Percentiles rank a stretch among this genome's conserved stretches.
Conservation (phyloP, 257 asterid genomes). For the Ocimum tenuiflorum region DNA sequence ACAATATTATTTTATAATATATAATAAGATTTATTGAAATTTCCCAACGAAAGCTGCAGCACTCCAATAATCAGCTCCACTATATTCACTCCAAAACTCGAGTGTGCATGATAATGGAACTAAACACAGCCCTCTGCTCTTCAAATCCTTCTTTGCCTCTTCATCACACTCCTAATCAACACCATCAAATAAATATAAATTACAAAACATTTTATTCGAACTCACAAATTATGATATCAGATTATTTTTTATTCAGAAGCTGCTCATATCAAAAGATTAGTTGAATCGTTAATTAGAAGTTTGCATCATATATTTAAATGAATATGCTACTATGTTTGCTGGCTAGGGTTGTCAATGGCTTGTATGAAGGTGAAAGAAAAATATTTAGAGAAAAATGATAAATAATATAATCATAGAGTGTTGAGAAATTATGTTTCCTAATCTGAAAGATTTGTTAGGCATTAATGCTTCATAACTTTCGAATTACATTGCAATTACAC, state of each 20-base stretch:
- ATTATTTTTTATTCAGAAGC: slow-evolving; percentile 42
- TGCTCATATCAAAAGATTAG: neutral
- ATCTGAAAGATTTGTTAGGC: slow-evolving; percentile 30
- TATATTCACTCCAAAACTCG: slow-evolving; percentile 61
- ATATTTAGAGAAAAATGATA: too few species aligned
- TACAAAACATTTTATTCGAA: too few species aligned
- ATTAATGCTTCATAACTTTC: neutral
- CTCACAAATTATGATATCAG: too few species aligned
- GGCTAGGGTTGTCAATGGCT: too few species aligned
- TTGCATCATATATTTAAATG: neutral
- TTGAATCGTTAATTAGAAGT: neutral
- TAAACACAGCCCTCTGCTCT: slow-evolving; percentile 72
- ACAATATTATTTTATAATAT: neutral
- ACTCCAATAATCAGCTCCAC: slow-evolving; percentile 73
- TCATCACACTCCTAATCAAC: slow-evolving; percentile 36
- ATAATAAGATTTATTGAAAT: slow-evolving; percentile 25
- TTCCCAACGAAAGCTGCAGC: slow-evolving; percentile 57
- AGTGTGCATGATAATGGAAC: slow-evolving; percentile 73
- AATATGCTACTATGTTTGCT: neutral
- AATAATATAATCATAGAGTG: too few species aligned
- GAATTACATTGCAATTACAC: slow-evolving; percentile 28
- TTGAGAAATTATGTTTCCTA: too few species aligned
- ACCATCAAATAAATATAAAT: neutral
- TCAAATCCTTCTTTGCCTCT: slow-evolving; percentile 43
- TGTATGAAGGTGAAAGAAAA: too few species aligned